Evolutionary conservation across 192 early-diverging fungal genomes (phyloP).

Genomic region (Gryganskiella cystojenkinii): DNA sequence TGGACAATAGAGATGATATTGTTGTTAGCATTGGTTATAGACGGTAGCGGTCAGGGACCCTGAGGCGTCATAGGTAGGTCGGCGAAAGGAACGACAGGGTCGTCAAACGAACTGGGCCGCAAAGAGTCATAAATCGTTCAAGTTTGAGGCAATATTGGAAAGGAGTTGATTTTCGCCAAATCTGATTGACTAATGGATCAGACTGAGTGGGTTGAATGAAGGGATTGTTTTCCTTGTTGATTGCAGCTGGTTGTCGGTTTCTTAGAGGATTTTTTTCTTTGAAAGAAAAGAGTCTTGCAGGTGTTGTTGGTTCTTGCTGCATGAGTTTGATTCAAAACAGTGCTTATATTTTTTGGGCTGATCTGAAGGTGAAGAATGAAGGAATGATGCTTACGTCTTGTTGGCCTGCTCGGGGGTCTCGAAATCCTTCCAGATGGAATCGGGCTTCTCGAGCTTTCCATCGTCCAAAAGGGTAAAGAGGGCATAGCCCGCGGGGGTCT

Average conservation of each 20-base stretch:
- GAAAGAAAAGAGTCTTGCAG: too few species aligned
- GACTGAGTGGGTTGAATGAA: conserved; percentile 6
- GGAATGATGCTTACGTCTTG: conserved; percentile 71
- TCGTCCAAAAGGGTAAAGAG: conserved; percentile 96
- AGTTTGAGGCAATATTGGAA: too few species aligned
- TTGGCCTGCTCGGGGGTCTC: conserved; percentile 89
- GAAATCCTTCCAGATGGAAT: conserved; percentile 90
- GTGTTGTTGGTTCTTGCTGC: neutral
- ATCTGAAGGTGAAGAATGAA: neutral
- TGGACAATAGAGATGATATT: neutral
- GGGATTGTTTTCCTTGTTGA: neutral
- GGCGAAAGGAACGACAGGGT: too few species aligned
- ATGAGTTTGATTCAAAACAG: neutral
- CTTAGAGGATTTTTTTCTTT: too few species aligned
- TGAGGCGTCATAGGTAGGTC: too few species aligned
- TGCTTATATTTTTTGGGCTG: neutral
- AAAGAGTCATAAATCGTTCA: too few species aligned
- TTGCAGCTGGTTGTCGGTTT: neutral
- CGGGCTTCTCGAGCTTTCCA: conserved; percentile 87
- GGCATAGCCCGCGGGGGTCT: conserved; percentile 97
- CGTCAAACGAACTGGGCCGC: too few species aligned
- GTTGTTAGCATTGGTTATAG: neutral
- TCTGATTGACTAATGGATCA: too few species aligned
- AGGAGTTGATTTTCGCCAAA: too few species aligned
- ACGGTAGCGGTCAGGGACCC: too few species aligned